phyloP scores from a whole-genome alignment of 169 alveolate genomes.

The Plasmodium chabaudi region DNA sequence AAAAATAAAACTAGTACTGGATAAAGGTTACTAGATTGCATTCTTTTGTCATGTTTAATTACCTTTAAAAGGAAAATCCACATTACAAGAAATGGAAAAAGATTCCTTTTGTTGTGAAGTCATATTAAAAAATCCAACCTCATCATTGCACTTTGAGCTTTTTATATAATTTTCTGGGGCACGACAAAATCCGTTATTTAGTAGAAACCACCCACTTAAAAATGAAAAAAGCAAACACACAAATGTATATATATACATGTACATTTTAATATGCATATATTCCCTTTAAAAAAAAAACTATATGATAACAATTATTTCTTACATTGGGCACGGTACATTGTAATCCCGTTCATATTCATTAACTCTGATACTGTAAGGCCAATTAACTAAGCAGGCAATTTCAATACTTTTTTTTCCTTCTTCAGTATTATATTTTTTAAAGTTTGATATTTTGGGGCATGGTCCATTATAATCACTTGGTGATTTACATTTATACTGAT shows the following conservation, averaged over 20 bases:
- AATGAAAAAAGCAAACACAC: background rate
- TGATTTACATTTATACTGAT: slow-evolving; percentile 36
- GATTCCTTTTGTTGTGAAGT: slow-evolving; percentile 49
- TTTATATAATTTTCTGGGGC: slow-evolving; percentile 61
- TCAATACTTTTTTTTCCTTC: slow-evolving; percentile 41
- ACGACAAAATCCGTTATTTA: slow-evolving; percentile 31
- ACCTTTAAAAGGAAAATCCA: slow-evolving; percentile 74
- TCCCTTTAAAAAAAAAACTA: background rate
- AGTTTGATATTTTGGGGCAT: slow-evolving; percentile 41
- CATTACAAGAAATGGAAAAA: slow-evolving; percentile 42
- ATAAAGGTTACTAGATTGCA: background rate
- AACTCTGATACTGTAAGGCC: slow-evolving; percentile 42
- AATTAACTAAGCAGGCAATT: slow-evolving; percentile 59
- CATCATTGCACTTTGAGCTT: slow-evolving; percentile 54
- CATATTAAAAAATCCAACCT: slow-evolving; percentile 31
- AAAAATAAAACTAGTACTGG: background rate
- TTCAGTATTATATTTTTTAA: slow-evolving; percentile 46
- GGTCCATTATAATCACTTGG: slow-evolving; percentile 68
- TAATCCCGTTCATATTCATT: slow-evolving; percentile 47
- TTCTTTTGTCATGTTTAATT: background rate
- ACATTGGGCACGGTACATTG: slow-evolving; percentile 56
- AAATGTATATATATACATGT: too few relatives aligned
- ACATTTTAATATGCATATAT: background rate
- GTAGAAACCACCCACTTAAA: slow-evolving; percentile 64
- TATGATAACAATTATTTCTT: background rate